Percentiles rank a stretch among this genome's conserved stretches.
phyloP scores from a whole-genome alignment of 1,139 yeast genomes.

The Pichia sp. region DNA sequence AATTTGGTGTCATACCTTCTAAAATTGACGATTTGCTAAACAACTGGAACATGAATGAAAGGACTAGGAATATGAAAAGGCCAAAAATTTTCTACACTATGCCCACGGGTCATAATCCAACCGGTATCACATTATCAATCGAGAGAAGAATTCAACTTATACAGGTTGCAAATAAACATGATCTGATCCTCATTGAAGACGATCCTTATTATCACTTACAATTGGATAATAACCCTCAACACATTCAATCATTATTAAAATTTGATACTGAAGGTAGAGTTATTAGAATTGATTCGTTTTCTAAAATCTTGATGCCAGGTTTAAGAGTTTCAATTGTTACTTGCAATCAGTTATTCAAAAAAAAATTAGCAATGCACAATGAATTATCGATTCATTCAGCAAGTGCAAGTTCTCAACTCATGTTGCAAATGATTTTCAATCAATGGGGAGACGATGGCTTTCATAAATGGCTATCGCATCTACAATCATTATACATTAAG shows the following conservation, averaged over 20 bases:
- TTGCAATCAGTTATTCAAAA: conserved; percentile 55
- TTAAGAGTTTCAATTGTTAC: conserved; percentile 75
- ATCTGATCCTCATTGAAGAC: conserved; percentile 47
- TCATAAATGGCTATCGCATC: conserved; percentile 72
- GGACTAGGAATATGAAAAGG: conserved; percentile 13
- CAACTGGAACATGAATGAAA: conserved; percentile 44
- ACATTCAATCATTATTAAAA: conserved; percentile 57
- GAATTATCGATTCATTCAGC: conserved; percentile 49
- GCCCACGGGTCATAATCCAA: conserved; percentile 55
- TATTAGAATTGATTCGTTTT: conserved; percentile 80
- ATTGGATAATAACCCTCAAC: conserved; percentile 33
- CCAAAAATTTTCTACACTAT: conserved; percentile 50
- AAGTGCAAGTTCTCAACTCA: conserved; percentile 43
- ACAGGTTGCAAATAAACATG: conserved; percentile 44
- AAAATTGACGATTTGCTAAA: conserved; percentile 48
- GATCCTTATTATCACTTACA: conserved; percentile 59
- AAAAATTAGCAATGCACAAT: conserved; percentile 40
- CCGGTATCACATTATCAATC: conserved; percentile 43
- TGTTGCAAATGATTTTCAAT: conserved; percentile 32
- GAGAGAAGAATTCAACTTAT: conserved; percentile 43
- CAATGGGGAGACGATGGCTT: conserved; percentile 67
- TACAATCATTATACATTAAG: conserved; percentile 64
- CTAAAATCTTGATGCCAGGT: conserved; percentile 91
- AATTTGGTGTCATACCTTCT: conserved; percentile 37
- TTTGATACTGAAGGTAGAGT: conserved; percentile 80